A percentile compares a stretch with the other conserved stretches of the same genome.
Conservation (phyloP, 148 eudicot species). For the Spergularia bocconei region DNA sequence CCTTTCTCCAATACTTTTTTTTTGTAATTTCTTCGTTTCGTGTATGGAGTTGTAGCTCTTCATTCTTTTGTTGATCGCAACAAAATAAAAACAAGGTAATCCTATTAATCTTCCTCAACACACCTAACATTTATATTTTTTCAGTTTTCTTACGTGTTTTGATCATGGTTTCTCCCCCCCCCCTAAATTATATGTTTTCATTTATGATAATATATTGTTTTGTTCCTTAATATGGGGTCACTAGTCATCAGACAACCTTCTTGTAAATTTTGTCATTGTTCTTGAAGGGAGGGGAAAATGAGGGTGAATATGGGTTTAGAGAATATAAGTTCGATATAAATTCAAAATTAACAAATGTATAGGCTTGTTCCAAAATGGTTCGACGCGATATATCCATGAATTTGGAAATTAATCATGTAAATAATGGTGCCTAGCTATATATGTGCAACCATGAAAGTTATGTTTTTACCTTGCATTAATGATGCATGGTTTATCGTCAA, state of each 20-base stretch:
- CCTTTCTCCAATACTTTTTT: constrained; percentile 1
- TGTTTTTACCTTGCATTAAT: no score
- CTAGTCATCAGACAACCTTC: background rate
- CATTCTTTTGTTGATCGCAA: constrained; percentile 15
- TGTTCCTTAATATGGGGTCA: background rate
- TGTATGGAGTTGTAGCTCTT: constrained; percentile 27
- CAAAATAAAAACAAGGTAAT: constrained; percentile 13
- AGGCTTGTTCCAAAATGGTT: background rate
- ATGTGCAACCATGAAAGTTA: no score
- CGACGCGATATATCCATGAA: background rate
- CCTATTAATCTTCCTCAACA: background rate
- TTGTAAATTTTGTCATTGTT: no score
- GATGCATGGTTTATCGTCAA: constrained; percentile 8
- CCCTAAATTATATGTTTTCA: background rate
- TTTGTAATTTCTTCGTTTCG: constrained; percentile 1
- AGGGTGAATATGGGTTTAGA: no score
- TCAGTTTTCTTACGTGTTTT: background rate
- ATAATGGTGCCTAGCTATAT: background rate
- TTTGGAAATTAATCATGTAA: background rate
- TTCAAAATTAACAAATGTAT: background rate
- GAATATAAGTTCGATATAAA: background rate
- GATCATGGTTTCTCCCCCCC: background rate
- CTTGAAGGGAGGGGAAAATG: no score
- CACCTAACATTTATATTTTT: background rate
- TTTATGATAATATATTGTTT: background rate